phyloP scores from a whole-genome alignment of 257 asterid species.

The Scutellaria baicalensis region DNA sequence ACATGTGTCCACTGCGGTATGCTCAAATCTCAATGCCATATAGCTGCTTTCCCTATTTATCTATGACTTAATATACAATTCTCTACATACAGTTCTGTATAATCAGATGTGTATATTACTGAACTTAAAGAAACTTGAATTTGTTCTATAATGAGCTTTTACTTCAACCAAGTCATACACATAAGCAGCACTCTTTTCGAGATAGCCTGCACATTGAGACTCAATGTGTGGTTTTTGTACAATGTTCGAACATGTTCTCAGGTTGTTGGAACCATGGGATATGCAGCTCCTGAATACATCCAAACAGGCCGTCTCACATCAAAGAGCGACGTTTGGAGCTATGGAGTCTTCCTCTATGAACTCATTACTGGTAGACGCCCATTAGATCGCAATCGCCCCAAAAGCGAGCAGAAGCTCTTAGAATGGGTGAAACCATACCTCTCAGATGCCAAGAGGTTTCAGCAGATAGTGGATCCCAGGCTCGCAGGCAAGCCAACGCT shows the following conservation, averaged over 20 bases:
- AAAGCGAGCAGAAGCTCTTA: slow-evolving; percentile 76
- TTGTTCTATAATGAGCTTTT: neutral
- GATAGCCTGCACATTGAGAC: neutral
- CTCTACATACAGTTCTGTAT: neutral
- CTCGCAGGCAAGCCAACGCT: slow-evolving; percentile 47
- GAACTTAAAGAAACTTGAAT: neutral
- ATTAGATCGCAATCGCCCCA: slow-evolving; percentile 76
- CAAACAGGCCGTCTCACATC: slow-evolving; percentile 91
- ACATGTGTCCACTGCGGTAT: slow-evolving; percentile 66
- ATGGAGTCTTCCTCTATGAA: slow-evolving; percentile 84
- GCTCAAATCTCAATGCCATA: neutral
- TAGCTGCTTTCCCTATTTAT: slow-evolving; percentile 5
- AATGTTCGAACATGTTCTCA: slow-evolving; percentile 11
- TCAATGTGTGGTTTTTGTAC: neutral
- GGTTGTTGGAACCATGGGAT: slow-evolving; percentile 97
- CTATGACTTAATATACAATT: neutral
- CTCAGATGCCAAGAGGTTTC: slow-evolving; percentile 78
- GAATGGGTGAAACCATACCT: slow-evolving; percentile 91
- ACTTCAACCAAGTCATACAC: neutral
- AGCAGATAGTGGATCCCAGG: slow-evolving; percentile 70
- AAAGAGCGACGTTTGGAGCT: slow-evolving; percentile 95
- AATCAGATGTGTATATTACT: neutral
- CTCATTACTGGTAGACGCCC: slow-evolving; percentile 92
- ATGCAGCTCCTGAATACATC: slow-evolving; percentile 93
- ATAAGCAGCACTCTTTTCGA: neutral